Percentiles rank a stretch among this genome's conserved stretches.
These are phyloP conservation scores for Mycena indigotica DNA, from an alignment of 768 basidiomycete genomes.

Conservation along the genomic window DNA sequence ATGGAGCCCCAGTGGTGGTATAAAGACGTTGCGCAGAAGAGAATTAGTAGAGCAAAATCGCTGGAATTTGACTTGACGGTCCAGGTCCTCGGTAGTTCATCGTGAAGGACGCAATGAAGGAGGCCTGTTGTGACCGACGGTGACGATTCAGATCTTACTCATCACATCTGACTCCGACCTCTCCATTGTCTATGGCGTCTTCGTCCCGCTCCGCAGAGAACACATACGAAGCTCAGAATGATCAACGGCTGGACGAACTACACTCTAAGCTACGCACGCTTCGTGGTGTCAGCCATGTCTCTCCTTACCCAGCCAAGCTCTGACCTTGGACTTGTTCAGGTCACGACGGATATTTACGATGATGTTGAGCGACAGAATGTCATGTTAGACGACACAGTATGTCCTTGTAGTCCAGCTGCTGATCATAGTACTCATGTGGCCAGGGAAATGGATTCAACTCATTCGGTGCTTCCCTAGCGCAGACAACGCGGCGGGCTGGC, in stretches of 20 bases:
- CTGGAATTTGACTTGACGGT: background rate
- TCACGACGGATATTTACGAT: slow-evolving; percentile 86
- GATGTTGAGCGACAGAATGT: slow-evolving; percentile 84
- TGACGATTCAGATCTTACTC: too few species aligned
- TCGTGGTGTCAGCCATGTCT: slow-evolving; percentile 59
- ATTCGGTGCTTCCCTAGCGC: slow-evolving; percentile 62
- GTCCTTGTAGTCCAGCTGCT: slow-evolving; percentile 22
- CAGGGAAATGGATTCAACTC: slow-evolving; percentile 70
- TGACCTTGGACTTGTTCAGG: slow-evolving; percentile 40
- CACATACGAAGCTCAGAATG: slow-evolving; percentile 84
- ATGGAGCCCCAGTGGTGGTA: background rate
- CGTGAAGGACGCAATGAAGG: too few species aligned
- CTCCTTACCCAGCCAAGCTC: background rate
- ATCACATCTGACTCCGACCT: background rate
- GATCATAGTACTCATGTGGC: background rate
- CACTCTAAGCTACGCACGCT: slow-evolving; percentile 83
- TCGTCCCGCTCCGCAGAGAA: slow-evolving; percentile 58
- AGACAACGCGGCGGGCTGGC: slow-evolving; percentile 69
- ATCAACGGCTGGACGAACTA: slow-evolving; percentile 79
- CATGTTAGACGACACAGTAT: slow-evolving; percentile 74
- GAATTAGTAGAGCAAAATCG: background rate
- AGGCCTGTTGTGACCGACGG: background rate
- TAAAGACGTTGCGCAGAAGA: background rate
- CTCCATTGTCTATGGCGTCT: slow-evolving; percentile 27
- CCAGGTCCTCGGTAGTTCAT: too few species aligned